Base-by-base conservation (phyloP, 257 asterid species). In the Jasminum sambac region DNA sequence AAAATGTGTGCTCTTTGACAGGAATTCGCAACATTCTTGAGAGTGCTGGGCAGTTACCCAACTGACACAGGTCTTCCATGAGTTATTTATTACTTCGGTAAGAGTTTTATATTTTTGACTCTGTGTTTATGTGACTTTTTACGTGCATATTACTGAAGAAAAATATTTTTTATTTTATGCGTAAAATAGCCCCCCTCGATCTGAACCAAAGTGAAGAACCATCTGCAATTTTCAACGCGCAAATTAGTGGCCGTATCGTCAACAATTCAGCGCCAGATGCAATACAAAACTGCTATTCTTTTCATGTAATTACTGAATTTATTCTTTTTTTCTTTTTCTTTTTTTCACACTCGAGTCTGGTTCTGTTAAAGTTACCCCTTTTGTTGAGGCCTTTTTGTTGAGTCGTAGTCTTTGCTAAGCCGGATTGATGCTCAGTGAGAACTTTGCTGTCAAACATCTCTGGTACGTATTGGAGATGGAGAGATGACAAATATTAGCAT, bases 11-110 rank as follows among this genome's bases (percentile, higher is more conserved):
- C 64, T 66, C 42, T 71, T 67, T 87, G 65, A 76, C 93, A 95
- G 99, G 99, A 92, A 78, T 91, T 95, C 66, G 96, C 96, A 36
- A 84, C 96, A 67, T 92, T 90, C 72, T 78, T 95, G 86, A 83
- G 97, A 86, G 99, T 95, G 72, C 89, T 95, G 66, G 98, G 99
- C 63, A 88, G 99, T 80, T 95, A 95, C 81, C 99, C 98, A 66
- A 91, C 96, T 0, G 95, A 95, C 83, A 78, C 80, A 76, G 86
- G 94, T 78, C 84, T 83, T 60, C 94, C 84, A 67, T 89, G 81
- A 88, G 72, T 46, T 73, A 26, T 71, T 26, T 63, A 25, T 24
- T 41, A 70, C 52, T 76, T 72, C 67, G 80, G 79, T 84, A 77
- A 80, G 81, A 21, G 46, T 70, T 73, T 40, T 5, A 24, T 74